phyloP scores from a whole-genome alignment of 352 stramenopile species.

The Globisporangium middletonii region DNA sequence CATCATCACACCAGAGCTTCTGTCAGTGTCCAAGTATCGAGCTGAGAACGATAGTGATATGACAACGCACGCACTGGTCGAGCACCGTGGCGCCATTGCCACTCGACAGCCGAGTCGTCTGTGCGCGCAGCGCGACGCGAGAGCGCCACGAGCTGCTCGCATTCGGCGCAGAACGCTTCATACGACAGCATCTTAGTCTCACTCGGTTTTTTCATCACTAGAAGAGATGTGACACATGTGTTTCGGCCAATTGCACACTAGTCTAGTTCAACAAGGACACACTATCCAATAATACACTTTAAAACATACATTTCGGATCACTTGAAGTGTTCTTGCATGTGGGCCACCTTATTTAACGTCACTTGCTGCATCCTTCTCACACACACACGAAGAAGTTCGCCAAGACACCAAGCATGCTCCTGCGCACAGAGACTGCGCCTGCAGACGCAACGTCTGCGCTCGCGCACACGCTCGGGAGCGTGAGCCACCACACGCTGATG shows the following conservation, averaged over 20 bases:
- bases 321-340: conserved; percentile 9
- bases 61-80: conserved; percentile 24
- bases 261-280: too few relatives aligned
- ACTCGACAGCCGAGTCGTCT: conserved; percentile 18
- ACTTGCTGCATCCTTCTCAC: neutral
- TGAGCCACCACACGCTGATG: conserved; percentile 32
- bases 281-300: too few relatives aligned
- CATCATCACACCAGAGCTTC: neutral
- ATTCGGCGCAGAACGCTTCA: conserved; percentile 42
- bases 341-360: conserved; percentile 3
- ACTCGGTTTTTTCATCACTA: neutral
- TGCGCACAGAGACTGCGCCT: conserved; percentile 7
- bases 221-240: too few relatives aligned
- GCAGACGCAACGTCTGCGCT: neutral
- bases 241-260: too few relatives aligned
- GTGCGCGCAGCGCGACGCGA: conserved; percentile 25
- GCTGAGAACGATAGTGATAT: neutral
- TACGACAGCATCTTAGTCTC: conserved; percentile 35
- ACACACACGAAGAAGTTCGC: neutral
- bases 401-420: conserved; percentile 6
- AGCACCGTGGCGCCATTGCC: conserved; percentile 56
- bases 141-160: conserved; percentile 27
- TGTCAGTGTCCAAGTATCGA: too few relatives aligned
- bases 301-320: neutral
- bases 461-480: conserved; percentile 5